Percentiles rank a stretch among this genome's conserved stretches.
Evolutionary conservation across 106 monocot species (phyloP).

Genomic region (Triglochin maritima): DNA sequence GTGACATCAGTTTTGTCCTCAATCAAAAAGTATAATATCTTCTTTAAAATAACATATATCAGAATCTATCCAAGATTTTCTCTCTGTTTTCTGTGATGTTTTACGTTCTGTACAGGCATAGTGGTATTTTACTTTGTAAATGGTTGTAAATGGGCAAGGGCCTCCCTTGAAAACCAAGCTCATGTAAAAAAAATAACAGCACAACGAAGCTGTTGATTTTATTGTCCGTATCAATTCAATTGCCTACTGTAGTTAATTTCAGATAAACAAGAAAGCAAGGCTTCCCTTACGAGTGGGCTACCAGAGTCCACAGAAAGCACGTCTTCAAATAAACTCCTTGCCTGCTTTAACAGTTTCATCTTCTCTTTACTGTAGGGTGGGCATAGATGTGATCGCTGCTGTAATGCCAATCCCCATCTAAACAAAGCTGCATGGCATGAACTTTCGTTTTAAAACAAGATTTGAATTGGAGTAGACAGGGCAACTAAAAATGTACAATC

Average conservation of each 20-base stretch:
- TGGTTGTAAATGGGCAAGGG: neutral
- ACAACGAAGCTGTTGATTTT: neutral
- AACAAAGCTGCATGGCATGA: constrained; percentile 55
- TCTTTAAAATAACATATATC: neutral
- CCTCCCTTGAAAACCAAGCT: neutral
- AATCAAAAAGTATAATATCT: neutral
- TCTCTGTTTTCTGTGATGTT: neutral
- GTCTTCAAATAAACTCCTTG: constrained; percentile 82
- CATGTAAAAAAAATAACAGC: neutral
- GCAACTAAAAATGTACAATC: neutral
- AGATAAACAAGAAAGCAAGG: constrained; percentile 56
- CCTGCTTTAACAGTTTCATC: constrained; percentile 64
- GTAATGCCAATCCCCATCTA: constrained; percentile 73
- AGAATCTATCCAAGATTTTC: neutral
- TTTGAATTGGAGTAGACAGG: neutral
- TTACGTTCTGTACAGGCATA: neutral
- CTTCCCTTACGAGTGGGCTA: constrained; percentile 45
- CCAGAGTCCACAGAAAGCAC: constrained; percentile 51
- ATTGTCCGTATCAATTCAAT: neutral
- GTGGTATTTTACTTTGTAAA: neutral
- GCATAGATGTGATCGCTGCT: constrained; percentile 52
- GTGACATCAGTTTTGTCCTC: neutral
- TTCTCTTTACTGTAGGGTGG: constrained; percentile 46
- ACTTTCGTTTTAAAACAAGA: neutral
- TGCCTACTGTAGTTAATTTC: constrained; percentile 45